These are phyloP conservation scores for Sporodiniella umbellata DNA, from an alignment of 371 early-diverging fungal species.

Conservation along the genomic window DNA sequence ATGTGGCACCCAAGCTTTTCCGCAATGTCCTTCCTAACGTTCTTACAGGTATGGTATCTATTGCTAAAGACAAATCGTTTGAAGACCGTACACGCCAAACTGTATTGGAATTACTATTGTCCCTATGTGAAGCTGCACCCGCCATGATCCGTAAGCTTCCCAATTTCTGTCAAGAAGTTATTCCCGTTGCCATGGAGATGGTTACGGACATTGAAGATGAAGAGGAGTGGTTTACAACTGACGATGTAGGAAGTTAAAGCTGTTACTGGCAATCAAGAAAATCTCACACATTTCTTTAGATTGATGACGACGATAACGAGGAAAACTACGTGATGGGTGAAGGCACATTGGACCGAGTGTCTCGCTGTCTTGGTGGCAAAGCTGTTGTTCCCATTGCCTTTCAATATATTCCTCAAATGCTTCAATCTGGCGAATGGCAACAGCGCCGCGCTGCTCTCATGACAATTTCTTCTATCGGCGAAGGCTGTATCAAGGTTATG, in stretches of 20 bases:
- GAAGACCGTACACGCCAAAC: slow-evolving; percentile 81
- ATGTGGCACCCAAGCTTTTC: slow-evolving; percentile 76
- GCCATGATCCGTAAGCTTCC: slow-evolving; percentile 81
- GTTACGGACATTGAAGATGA: slow-evolving; percentile 88
- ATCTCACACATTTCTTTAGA: slow-evolving; percentile 20
- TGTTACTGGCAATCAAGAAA: neutral
- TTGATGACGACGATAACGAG: slow-evolving; percentile 89
- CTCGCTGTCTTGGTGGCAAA: slow-evolving; percentile 87
- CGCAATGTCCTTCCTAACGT: slow-evolving; percentile 70
- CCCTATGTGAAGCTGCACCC: slow-evolving; percentile 84
- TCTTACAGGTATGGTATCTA: slow-evolving; percentile 66
- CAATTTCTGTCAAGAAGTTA: slow-evolving; percentile 67
- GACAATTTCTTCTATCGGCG: slow-evolving; percentile 93
- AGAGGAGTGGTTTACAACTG: slow-evolving; percentile 87
- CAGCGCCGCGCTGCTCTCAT: slow-evolving; percentile 92
- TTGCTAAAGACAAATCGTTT: slow-evolving; percentile 76
- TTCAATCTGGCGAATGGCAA: slow-evolving; percentile 86
- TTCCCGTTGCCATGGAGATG: slow-evolving; percentile 90
- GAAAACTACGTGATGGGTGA: slow-evolving; percentile 87
- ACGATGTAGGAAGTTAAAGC: slow-evolving; percentile 64
- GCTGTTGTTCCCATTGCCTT: slow-evolving; percentile 87
- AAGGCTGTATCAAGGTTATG: slow-evolving; percentile 94
- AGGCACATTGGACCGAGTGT: slow-evolving; percentile 93
- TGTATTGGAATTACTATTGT: slow-evolving; percentile 86
- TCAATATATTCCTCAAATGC: slow-evolving; percentile 83